These are phyloP conservation scores for Phalaenopsis equestris DNA, from an alignment of 106 monocot species.

Conservation along the genomic window DNA sequence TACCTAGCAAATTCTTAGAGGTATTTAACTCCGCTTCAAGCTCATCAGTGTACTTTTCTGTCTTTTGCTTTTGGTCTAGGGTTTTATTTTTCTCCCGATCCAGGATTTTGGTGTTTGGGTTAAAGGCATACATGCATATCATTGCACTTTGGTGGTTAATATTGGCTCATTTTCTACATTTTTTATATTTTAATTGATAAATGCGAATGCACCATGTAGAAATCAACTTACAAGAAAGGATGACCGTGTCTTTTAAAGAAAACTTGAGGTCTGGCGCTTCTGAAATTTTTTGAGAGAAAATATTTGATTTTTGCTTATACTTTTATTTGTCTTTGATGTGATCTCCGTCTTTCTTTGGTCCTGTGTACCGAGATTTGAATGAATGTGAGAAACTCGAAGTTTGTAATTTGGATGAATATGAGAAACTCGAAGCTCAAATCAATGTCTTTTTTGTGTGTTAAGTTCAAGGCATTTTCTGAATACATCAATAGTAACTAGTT, in stretches of 20 bases:
- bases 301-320: not conserved
- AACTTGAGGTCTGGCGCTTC: not conserved
- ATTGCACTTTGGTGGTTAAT: too few relatives aligned
- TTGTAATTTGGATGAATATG: not conserved
- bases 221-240: too few relatives aligned
- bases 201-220: too few relatives aligned
- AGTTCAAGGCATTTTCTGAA: not conserved
- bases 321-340: not conserved
- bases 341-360: not conserved
- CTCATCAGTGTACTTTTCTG: not conserved
- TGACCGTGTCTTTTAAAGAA: not conserved
- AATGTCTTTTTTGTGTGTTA: not conserved
- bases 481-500: not conserved
- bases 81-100: too few relatives aligned
- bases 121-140: too few relatives aligned
- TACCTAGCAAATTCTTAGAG: conserved; percentile 77
- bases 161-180: too few relatives aligned
- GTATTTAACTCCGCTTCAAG: conserved; percentile 13
- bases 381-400: too few relatives aligned
- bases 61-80: not conserved
- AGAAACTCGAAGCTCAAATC: not conserved
- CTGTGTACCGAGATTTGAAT: not conserved
- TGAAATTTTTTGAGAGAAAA: not conserved
- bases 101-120: too few relatives aligned
- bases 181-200: too few relatives aligned